Percentiles rank a stretch among this genome's conserved stretches.
Evolutionary conservation across 108 stramenopile genomes (phyloP).

Genomic region (Conticribra weissflogii): DNA sequence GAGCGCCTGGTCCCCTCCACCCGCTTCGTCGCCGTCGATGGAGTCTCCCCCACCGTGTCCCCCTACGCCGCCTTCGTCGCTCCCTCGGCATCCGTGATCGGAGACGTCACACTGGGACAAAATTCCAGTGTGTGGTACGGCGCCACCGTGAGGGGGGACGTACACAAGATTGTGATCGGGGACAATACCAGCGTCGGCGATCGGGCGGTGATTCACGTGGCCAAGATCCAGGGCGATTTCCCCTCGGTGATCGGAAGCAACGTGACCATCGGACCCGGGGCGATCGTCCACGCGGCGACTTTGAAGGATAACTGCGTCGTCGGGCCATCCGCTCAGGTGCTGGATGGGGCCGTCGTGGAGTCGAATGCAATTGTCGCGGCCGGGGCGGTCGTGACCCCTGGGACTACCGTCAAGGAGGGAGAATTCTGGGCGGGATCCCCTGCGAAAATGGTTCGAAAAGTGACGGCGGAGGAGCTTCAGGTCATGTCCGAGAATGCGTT

Average conservation of each 20-base stretch:
- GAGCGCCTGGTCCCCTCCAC: conserved; percentile 88
- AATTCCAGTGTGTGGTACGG: conserved; percentile 89
- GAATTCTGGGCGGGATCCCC: conserved; percentile 93
- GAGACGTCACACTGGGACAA: conserved; percentile 77
- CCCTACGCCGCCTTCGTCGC: conserved; percentile 76
- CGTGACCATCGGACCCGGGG: conserved; percentile 84
- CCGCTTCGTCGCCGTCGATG: conserved; percentile 87
- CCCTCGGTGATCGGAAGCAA: conserved; percentile 87
- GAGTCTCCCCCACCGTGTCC: conserved; percentile 68
- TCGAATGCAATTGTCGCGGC: conserved; percentile 78
- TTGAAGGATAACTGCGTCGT: conserved; percentile 78
- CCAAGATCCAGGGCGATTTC: conserved; percentile 91
- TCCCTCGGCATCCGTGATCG: conserved; percentile 82
- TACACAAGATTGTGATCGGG: conserved; percentile 83
- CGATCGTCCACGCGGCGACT: conserved; percentile 92
- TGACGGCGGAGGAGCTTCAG: conserved; percentile 78
- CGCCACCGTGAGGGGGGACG: conserved; percentile 86
- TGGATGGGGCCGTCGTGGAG: conserved; percentile 90
- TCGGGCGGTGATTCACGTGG: conserved; percentile 93
- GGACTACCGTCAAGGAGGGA: conserved; percentile 72
- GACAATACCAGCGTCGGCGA: conserved; percentile 85
- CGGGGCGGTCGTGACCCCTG: conserved; percentile 86
- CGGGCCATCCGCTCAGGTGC: conserved; percentile 86
- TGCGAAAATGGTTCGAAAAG: conserved; percentile 85
- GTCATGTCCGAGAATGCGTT: conserved; percentile 49